A percentile compares a stretch with the other conserved stretches of the same genome.
Evolutionary conservation across 2,329 filamentous ascomycete species (phyloP).

Genomic region (Didymella glomerata): DNA sequence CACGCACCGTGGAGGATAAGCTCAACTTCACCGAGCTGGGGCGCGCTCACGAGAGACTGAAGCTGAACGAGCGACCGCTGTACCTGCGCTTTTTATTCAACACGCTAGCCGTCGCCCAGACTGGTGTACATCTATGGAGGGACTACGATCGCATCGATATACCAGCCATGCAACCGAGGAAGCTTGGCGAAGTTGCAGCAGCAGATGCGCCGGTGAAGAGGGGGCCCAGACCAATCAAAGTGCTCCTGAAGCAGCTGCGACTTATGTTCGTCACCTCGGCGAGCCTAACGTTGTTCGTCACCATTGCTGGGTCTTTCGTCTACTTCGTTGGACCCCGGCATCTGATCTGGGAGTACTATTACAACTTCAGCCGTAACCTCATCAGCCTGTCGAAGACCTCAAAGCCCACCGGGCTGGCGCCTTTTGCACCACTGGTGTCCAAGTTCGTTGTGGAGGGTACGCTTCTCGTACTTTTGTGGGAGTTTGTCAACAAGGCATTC

Average conservation of each 20-base stretch:
- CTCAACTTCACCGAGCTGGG: constrained; percentile 77
- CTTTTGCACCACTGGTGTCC: constrained; percentile 64
- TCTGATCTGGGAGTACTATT: constrained; percentile 60
- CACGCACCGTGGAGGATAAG: constrained; percentile 65
- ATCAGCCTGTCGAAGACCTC: constrained; percentile 77
- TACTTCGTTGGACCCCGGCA: constrained; percentile 46
- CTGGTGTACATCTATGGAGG: constrained; percentile 71
- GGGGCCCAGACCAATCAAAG: constrained; percentile 30
- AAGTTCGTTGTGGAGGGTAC: constrained; percentile 64
- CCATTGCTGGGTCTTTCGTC: constrained; percentile 28
- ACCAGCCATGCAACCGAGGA: constrained; percentile 49
- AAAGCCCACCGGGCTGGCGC: constrained; percentile 65
- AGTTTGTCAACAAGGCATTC: constrained; percentile 78
- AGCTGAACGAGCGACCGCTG: constrained; percentile 85
- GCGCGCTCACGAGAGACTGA: constrained; percentile 71
- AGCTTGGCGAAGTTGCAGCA: constrained; percentile 26
- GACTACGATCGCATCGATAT: constrained; percentile 75
- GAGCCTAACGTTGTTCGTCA: constrained; percentile 60
- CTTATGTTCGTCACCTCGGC: constrained; percentile 30
- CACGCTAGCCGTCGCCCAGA: constrained; percentile 74
- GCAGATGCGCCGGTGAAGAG: constrained; percentile 12
- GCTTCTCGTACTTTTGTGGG: constrained; percentile 77
- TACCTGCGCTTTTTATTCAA: constrained; percentile 78
- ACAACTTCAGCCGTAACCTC: constrained; percentile 74
- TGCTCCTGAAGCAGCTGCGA: constrained; percentile 31